A percentile compares a stretch with the other conserved stretches of the same genome.
phyloP scores from a whole-genome alignment of 2,329 filamentous ascomycete species.

The Aspergillus brasiliensis region DNA sequence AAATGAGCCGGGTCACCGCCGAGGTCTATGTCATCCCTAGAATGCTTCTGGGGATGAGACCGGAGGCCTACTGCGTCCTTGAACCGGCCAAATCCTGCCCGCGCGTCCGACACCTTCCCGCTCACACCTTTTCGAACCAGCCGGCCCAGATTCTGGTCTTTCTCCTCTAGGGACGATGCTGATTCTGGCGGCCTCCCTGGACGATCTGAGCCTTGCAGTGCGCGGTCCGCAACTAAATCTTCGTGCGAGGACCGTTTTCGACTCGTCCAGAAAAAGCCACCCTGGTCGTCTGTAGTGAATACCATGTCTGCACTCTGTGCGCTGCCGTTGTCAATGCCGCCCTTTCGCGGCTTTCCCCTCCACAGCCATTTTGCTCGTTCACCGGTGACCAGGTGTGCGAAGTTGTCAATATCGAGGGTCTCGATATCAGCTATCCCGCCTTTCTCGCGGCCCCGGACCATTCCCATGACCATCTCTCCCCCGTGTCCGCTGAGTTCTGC shows the following conservation, averaged over 20 bases:
- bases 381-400: constrained; percentile 75
- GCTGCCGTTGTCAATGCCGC: constrained; percentile 32
- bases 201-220: constrained; percentile 32
- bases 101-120: constrained; percentile 76
- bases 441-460: constrained; percentile 83
- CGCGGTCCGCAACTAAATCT: constrained; percentile 33
- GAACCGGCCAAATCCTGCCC: constrained; percentile 79
- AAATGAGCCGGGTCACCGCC: constrained; percentile 32
- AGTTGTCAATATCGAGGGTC: constrained; percentile 83
- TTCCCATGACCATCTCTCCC: constrained; percentile 93
- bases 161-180: constrained; percentile 36
- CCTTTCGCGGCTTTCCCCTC: constrained; percentile 83
- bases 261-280: constrained; percentile 49
- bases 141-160: constrained; percentile 56
- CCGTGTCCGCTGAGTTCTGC: constrained; percentile 92
- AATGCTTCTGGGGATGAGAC: constrained; percentile 42
- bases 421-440: constrained; percentile 90
- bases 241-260: constrained; percentile 46
- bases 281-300: constrained; percentile 49
- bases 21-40: constrained; percentile 38
- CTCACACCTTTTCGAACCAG: constrained; percentile 78
- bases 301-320: constrained; percentile 44
- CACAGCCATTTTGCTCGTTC: constrained; percentile 91
- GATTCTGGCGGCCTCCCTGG: constrained; percentile 34
- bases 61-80: constrained; percentile 75